Percentiles rank a stretch among this genome's conserved stretches.
Evolutionary conservation across 2,329 filamentous ascomycete species (phyloP).

Genomic region (Fusarium tuaranense): DNA sequence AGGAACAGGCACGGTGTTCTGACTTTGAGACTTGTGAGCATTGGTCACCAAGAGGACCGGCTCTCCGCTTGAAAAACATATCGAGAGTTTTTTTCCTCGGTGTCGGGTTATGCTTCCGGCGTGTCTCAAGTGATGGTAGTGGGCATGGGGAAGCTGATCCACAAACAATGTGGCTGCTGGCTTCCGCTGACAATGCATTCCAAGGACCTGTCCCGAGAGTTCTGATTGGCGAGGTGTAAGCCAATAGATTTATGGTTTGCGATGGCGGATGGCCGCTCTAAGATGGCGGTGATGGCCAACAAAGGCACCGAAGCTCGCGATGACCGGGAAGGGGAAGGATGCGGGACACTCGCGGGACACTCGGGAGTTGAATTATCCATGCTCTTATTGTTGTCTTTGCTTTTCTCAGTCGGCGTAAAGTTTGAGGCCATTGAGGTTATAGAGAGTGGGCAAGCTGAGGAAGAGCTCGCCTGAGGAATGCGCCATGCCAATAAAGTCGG

Average conservation of each 20-base stretch:
- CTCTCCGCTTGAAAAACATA: background rate
- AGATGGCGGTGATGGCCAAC: background rate
- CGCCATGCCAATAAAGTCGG: slow-evolving; percentile 10
- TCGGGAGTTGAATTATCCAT: background rate
- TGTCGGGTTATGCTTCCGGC: background rate
- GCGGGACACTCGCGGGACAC: background rate
- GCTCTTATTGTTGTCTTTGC: background rate
- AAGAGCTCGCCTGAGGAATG: slow-evolving; percentile 31
- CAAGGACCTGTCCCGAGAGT: background rate
- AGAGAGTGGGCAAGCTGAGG: background rate
- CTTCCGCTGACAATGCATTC: background rate
- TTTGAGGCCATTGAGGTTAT: slow-evolving; percentile 22
- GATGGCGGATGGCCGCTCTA: background rate
- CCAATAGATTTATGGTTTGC: background rate
- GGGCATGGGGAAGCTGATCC: background rate
- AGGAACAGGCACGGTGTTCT: background rate
- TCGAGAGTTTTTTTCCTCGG: background rate
- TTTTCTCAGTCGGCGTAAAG: slow-evolving; percentile 22
- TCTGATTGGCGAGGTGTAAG: slow-evolving; percentile 2
- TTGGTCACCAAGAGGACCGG: background rate
- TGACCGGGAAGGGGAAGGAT: background rate
- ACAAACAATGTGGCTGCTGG: slow-evolving; percentile 4
- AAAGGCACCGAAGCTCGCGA: background rate
- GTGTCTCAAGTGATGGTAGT: slow-evolving; percentile 2
- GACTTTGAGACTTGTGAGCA: background rate